phyloP scores from a whole-genome alignment of 2,329 filamentous ascomycete genomes.

The Lachnellula subtilissima region DNA sequence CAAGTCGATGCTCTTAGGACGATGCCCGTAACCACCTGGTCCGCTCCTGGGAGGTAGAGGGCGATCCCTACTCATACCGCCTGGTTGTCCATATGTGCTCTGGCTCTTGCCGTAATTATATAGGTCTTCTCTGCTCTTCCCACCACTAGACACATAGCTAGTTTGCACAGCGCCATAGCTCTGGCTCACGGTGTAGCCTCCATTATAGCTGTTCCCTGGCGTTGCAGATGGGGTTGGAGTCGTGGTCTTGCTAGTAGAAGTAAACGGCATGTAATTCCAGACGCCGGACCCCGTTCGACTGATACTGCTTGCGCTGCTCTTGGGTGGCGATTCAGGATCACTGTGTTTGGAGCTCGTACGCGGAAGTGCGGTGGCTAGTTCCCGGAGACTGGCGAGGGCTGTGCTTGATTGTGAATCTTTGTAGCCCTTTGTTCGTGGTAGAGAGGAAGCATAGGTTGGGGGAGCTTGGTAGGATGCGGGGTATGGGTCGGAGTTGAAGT shows the following conservation, averaged over 20 bases:
- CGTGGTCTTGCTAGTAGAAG: conserved; percentile 15
- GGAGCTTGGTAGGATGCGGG: conserved; percentile 36
- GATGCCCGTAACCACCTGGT: conserved; percentile 46
- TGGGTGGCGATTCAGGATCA: conserved; percentile 16
- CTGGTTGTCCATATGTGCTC: conserved; percentile 17
- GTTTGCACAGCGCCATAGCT: conserved; percentile 9
- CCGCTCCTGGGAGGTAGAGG: conserved; percentile 51
- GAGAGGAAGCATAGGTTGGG: conserved; percentile 2
- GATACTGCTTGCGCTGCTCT: conserved; percentile 15
- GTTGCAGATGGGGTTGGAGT: conserved; percentile 22
- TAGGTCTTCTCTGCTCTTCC: conserved; percentile 22
- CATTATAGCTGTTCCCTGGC: conserved; percentile 23
- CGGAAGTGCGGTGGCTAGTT: conserved; percentile 27
- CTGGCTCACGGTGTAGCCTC: conserved; percentile 11
- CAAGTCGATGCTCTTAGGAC: conserved; percentile 59
- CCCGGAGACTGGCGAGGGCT: conserved; percentile 25
- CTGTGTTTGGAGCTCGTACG: conserved; percentile 5
- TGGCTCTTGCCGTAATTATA: conserved; percentile 18
- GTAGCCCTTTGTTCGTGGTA: conserved; percentile 1
- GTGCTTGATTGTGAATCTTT: conserved; percentile 17
- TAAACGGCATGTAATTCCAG: conserved; percentile 30
- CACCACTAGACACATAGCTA: background rate
- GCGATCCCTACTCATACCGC: conserved; percentile 42
- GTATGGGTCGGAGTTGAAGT: conserved; percentile 46
- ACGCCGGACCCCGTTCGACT: conserved; percentile 22